These are phyloP conservation scores for Multifurca ochricompacta DNA, from an alignment of 768 basidiomycete genomes.

Conservation along the genomic window DNA sequence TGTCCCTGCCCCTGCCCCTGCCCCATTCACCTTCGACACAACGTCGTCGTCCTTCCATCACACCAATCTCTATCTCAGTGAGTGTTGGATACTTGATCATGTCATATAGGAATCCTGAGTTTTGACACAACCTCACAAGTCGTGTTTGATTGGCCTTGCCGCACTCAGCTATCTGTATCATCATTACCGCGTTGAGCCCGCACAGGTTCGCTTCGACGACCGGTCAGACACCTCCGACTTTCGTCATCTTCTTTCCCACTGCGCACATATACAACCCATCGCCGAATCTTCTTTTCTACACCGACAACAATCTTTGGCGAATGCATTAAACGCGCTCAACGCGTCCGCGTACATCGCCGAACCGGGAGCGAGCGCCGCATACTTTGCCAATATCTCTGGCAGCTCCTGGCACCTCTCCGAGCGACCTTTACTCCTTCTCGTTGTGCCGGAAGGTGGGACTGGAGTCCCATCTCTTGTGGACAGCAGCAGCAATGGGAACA, in stretches of 20 bases:
- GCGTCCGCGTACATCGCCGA: constrained; percentile 72
- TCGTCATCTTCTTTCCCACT: background rate
- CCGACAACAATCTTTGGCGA: constrained; percentile 50
- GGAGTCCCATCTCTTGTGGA: no score
- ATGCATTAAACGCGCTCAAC: constrained; percentile 39
- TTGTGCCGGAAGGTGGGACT: constrained; percentile 38
- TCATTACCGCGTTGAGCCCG: background rate
- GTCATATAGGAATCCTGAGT: background rate
- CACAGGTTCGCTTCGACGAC: constrained; percentile 29
- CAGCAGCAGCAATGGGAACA: background rate
- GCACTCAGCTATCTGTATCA: background rate
- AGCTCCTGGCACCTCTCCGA: constrained; percentile 67
- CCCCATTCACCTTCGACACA: background rate
- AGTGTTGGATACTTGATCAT: background rate
- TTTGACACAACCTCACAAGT: background rate
- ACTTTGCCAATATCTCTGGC: constrained; percentile 63
- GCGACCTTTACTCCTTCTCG: constrained; percentile 63
- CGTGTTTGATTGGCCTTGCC: background rate
- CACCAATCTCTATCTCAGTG: background rate
- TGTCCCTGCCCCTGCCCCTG: constrained; percentile 41
- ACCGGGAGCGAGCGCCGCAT: constrained; percentile 63
- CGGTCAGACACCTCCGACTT: background rate
- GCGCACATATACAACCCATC: constrained; percentile 44
- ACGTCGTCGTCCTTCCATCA: background rate
- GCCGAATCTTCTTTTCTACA: constrained; percentile 35